phyloP scores from a whole-genome alignment of 1,139 yeast species.

The Trichomonascaceae sp. region DNA sequence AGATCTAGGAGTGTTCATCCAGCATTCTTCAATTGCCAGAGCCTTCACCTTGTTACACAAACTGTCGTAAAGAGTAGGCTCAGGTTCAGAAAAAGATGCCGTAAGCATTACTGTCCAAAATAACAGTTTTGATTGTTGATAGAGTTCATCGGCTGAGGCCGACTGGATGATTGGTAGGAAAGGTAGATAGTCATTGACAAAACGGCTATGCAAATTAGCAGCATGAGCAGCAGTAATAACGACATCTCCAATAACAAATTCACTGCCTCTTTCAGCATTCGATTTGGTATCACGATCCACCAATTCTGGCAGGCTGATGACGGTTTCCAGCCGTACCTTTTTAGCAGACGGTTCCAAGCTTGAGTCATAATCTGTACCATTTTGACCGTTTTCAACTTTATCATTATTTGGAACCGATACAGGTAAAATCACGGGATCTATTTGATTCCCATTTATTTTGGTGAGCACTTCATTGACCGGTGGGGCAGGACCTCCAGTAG shows the following conservation, averaged over 20 bases:
- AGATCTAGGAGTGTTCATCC: conserved; percentile 90
- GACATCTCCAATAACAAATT: conserved; percentile 40
- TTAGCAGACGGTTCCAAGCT: not conserved
- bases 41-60: conserved; percentile 76
- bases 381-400: not conserved
- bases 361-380: not conserved
- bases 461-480: conserved; percentile 5
- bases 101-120: conserved; percentile 91
- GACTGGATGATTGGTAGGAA: conserved; percentile 75
- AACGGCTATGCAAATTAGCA: conserved; percentile 60
- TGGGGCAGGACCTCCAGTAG: conserved; percentile 5
- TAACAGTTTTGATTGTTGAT: conserved; percentile 73
- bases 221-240: conserved; percentile 62
- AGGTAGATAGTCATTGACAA: conserved; percentile 63
- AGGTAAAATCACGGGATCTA: not conserved
- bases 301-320: conserved; percentile 1
- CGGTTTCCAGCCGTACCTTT: not conserved
- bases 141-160: conserved; percentile 65
- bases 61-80: conserved; percentile 72
- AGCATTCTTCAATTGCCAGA: conserved; percentile 85
- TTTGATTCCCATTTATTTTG: not conserved
- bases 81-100: conserved; percentile 81
- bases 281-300: not conserved
- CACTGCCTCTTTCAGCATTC: not conserved
- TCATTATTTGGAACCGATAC: not conserved